phyloP scores from a whole-genome alignment of 306 rosid genomes.

The Ormosia emarginata region DNA sequence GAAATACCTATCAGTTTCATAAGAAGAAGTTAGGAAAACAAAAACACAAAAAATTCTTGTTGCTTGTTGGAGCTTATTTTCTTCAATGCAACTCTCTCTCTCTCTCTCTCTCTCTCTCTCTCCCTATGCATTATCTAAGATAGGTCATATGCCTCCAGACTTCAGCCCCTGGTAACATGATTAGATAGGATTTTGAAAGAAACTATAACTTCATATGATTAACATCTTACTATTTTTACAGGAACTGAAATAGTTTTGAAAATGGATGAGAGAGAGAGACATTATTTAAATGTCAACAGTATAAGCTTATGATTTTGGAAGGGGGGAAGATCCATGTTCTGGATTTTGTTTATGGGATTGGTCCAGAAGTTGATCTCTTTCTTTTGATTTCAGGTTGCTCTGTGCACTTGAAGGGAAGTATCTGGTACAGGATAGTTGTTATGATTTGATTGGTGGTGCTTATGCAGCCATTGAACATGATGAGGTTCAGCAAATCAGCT shows the following conservation, averaged over 20 bases:
- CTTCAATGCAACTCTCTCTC: not conserved
- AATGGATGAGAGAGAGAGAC: not conserved
- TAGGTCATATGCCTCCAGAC: not conserved
- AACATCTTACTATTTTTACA: not conserved
- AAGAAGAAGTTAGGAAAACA: not conserved
- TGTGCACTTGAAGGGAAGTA: conserved; percentile 89
- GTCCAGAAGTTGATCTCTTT: not conserved
- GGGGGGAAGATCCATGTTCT: not conserved
- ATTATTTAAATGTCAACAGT: not conserved
- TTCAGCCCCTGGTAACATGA: not conserved
- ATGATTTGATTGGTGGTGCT: conserved; percentile 49
- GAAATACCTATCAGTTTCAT: too few species aligned
- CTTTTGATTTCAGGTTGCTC: conserved; percentile 63
- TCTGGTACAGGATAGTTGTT: conserved; percentile 52
- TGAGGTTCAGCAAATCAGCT: conserved; percentile 49
- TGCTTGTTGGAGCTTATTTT: not conserved
- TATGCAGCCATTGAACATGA: conserved; percentile 16
- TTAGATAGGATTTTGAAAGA: not conserved
- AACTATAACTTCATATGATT: not conserved
- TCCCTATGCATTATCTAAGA: not conserved
- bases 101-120: not conserved
- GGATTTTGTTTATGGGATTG: conserved; percentile 14
- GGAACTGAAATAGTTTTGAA: not conserved
- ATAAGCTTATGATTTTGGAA: not conserved
- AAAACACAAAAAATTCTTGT: not conserved